Percentiles rank a stretch among this genome's conserved stretches.
Conservation (phyloP, 768 basidiomycete species). For the Mycena rosella region DNA sequence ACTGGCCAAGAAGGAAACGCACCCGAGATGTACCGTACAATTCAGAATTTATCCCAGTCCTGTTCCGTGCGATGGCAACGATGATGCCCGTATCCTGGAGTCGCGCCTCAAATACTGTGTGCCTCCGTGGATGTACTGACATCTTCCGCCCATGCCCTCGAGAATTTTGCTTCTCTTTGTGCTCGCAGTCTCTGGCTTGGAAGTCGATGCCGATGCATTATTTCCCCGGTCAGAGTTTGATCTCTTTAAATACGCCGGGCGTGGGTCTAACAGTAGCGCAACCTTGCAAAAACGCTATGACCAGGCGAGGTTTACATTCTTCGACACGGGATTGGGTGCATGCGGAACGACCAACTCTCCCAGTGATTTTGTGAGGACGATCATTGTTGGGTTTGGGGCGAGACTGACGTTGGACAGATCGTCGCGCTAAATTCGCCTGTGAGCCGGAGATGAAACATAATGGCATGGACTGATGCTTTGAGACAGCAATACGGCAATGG, state of each 20-base stretch:
- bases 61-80: background rate
- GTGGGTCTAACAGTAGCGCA: background rate
- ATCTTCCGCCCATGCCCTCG: constrained; percentile 12
- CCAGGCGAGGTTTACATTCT: constrained; percentile 47
- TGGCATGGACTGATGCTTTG: background rate
- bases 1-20: too few relatives aligned
- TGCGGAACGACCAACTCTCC: constrained; percentile 56
- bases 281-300: constrained; percentile 46
- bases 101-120: background rate
- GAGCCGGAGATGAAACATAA: background rate
- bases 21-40: too few relatives aligned
- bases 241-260: background rate
- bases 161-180: constrained; percentile 9
- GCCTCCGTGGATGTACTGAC: background rate
- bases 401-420: constrained; percentile 45
- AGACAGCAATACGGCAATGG: constrained; percentile 18
- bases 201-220: constrained; percentile 5
- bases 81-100: constrained; percentile 1
- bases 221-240: background rate
- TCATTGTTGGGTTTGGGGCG: background rate
- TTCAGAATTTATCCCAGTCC: too few relatives aligned
- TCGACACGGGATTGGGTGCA: constrained; percentile 56
- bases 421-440: constrained; percentile 54
- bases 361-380: constrained; percentile 56
- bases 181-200: constrained; percentile 5